Evolutionary conservation across 352 stramenopile species (phyloP), one percentile per base, ranked within the genome.

Genomic region (Aphanomyces invadans): DNA sequence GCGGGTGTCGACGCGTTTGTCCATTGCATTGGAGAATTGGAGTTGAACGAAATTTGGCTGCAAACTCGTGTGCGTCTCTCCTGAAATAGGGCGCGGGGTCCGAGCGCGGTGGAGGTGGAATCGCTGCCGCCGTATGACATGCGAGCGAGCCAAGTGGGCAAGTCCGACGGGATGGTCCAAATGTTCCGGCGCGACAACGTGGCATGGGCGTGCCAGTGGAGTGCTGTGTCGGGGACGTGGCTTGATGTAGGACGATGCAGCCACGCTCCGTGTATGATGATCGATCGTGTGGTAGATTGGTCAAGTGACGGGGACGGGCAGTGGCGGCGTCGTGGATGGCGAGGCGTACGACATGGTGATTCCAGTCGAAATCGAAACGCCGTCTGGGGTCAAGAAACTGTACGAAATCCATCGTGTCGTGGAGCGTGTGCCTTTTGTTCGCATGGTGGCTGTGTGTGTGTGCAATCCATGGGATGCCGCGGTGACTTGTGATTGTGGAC

Each of bases 131-230:
- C 95, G 60, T 98, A 97, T 70, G 92, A 98, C 44, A 74, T 92
- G 59, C 86, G 93, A 39, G 80, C 76, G 26, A 72, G 74, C 17
- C 73, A 86, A 21, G 68, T 75, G 31, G 87, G 96, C 32, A 89
- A 76, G 25, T 97, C 87, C 2, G 94, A 98, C 70, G 92, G 93
- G 21, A 88, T 98, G 71, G 95, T 98, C 42, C 90, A 98, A 73
- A 91, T 98, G 71, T 99, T 99, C 74, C 89, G 96, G 54, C 95
- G 92, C n/a, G 81, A 83, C 63, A 81, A 77, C 39, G 91, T 92
- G 73, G 95, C 95, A 2, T 98, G 95, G 76, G 96, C 95, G 17
- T 97, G 95, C 19, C 94, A 98, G 73, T 99, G 95, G 96, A 97
- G 81, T 33, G 78, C 71, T 1, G 79, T 81, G 4, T 97, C 87